Evolutionary conservation across 2,329 filamentous ascomycete genomes (phyloP), one percentile per base, ranked within the genome.

Genomic region (Exophiala bonariae): DNA sequence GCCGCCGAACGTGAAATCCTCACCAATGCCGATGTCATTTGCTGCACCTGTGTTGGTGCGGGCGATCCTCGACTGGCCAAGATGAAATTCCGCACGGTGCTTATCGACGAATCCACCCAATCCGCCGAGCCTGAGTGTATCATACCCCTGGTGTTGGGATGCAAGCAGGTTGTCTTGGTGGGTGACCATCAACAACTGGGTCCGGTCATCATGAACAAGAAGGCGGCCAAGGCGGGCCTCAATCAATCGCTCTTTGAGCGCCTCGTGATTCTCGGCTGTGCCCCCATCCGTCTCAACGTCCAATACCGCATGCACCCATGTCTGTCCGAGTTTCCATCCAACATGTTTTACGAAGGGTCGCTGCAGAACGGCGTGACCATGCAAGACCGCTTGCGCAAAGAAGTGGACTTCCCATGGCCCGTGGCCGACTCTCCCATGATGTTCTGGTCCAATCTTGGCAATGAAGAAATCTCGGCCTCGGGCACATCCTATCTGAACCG

Each of bases 141-240:
- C 89, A 99, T 99, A 60, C 93, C 93, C 14, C 76, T 99, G 32
- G 92, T 99, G 23, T 79, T 99, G 17, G 93, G 93, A 41, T 99
- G 93, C 77, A 99, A 99, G 74, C 93, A 99, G 68, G 90, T 96
- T 40, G 93, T 99, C n/a, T 80, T 99, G 28, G 93, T 99, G 33
- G 93, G 93, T 64, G 93, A 99, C 64, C 93, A 99, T 70, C 95
- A 97, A 69, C 93, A 99, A 67, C 82, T 99, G 56, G 93, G 93
- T 0, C 93, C 93, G 1, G 93, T 99, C 61, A 97, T 99, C 65
- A 99, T 99, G 92, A 99, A 99, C 79, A 99, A 99, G 79, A 97
- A 97, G 72, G 93, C 93, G 11, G 93, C 93, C 52, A 97, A 97
- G 71, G 93, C 93, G 45, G 93, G 93, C 52, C 78, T 99, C 13